Conservation (phyloP, 768 basidiomycete genomes). For the Boletus sensibilis region DNA sequence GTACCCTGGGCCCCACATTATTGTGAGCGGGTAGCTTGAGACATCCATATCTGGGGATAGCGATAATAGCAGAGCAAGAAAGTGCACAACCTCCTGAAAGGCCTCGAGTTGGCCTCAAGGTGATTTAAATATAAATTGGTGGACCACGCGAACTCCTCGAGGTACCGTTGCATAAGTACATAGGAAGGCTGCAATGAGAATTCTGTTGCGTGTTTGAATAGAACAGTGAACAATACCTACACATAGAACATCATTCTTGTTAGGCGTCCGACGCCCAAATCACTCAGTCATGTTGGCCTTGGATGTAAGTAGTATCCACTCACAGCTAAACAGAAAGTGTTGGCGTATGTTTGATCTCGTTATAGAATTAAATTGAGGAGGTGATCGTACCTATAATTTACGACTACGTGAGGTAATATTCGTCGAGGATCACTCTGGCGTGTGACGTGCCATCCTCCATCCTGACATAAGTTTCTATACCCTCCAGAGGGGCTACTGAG, state of each 20-base stretch:
- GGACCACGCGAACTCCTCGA: neutral
- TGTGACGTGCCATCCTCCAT: constrained; percentile 58
- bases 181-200: neutral
- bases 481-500: constrained; percentile 43
- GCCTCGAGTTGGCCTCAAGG: neutral
- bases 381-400: neutral
- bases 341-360: neutral
- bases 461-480: constrained; percentile 64
- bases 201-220: neutral
- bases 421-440: constrained; percentile 52
- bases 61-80: neutral
- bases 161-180: neutral
- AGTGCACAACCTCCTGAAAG: neutral
- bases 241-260: no score
- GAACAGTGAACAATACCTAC: no score
- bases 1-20: constrained; percentile 1
- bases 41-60: neutral
- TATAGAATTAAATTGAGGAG: no score
- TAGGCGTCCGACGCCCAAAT: neutral
- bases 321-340: neutral
- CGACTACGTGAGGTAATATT: constrained; percentile 31
- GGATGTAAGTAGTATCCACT: neutral
- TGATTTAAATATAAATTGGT: neutral
- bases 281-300: no score
- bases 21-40: neutral